A percentile compares a stretch with the other conserved stretches of the same genome.
phyloP scores from a whole-genome alignment of 345 rosid species.

The Sonneratia caseolaris region DNA sequence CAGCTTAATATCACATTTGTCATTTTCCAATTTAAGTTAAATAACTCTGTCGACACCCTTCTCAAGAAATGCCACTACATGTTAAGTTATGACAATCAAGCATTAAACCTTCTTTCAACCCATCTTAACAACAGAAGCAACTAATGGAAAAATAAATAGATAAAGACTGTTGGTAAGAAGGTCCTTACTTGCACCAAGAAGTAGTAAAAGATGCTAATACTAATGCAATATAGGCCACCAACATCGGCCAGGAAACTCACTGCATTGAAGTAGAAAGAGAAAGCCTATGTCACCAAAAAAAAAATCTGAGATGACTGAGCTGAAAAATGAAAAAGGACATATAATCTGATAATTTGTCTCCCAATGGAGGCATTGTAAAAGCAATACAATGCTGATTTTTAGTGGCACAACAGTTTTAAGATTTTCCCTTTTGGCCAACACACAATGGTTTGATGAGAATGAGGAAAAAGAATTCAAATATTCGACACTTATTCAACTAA shows the following conservation, averaged over 20 bases:
- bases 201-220: slow-evolving; percentile 86
- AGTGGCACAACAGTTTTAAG: not conserved
- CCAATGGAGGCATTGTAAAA: not conserved
- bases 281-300: not conserved
- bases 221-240: slow-evolving; percentile 95
- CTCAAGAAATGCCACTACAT: not conserved
- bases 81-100: not conserved
- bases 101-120: not conserved
- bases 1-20: not conserved
- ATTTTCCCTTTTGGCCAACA: too few species aligned
- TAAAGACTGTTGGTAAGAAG: not conserved
- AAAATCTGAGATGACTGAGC: not conserved
- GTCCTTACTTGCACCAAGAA: slow-evolving; percentile 68
- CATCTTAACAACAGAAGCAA: not conserved
- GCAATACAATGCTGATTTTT: not conserved
- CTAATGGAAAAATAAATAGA: not conserved
- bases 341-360: not conserved
- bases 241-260: slow-evolving; percentile 98
- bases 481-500: not conserved
- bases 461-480: not conserved
- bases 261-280: slow-evolving; percentile 26
- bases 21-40: not conserved
- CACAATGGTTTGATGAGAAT: not conserved
- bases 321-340: not conserved
- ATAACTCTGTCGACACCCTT: not conserved